Evolutionary conservation across 2,329 filamentous ascomycete species (phyloP).

Genomic region (Didymella sp.): DNA sequence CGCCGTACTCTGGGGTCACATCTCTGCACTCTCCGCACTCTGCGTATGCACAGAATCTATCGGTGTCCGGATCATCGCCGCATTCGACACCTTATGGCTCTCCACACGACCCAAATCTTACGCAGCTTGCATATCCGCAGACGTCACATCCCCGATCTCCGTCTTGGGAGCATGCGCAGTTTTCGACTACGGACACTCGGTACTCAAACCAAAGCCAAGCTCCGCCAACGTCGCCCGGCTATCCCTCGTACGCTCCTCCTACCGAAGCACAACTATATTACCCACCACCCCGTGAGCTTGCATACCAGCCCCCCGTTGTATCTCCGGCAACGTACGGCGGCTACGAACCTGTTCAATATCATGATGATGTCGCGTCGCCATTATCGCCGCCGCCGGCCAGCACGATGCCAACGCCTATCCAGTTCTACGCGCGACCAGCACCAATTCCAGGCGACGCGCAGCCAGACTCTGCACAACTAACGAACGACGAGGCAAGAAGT

Average conservation of each 20-base stretch:
- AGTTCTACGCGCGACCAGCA: constrained; percentile 45
- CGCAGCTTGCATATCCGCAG: constrained; percentile 21
- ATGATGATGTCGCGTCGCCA: constrained; percentile 20
- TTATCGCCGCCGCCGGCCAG: constrained; percentile 10
- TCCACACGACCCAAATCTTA: constrained; percentile 2
- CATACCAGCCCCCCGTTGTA: constrained; percentile 22
- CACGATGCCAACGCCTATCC: constrained; percentile 39
- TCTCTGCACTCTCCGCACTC: constrained; percentile 26
- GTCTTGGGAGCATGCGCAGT: constrained; percentile 32
- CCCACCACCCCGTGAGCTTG: constrained; percentile 33
- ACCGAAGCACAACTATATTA: constrained; percentile 40
- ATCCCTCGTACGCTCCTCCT: constrained; percentile 16
- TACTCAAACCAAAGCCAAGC: constrained; percentile 38
- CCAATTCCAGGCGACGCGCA: not conserved
- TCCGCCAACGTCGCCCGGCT: constrained; percentile 29
- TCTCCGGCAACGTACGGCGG: constrained; percentile 26
- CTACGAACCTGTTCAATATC: constrained; percentile 28
- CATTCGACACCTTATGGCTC: constrained; percentile 12
- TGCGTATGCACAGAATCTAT: constrained; percentile 28
- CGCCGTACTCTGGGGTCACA: constrained; percentile 7
- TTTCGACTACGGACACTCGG: constrained; percentile 23
- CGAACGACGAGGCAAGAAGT: not conserved
- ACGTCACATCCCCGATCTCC: constrained; percentile 24
- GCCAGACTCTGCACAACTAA: not conserved
- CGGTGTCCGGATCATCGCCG: constrained; percentile 26